phyloP scores from a whole-genome alignment of 2,329 filamentous ascomycete species.

The Periconia macrospinosa region DNA sequence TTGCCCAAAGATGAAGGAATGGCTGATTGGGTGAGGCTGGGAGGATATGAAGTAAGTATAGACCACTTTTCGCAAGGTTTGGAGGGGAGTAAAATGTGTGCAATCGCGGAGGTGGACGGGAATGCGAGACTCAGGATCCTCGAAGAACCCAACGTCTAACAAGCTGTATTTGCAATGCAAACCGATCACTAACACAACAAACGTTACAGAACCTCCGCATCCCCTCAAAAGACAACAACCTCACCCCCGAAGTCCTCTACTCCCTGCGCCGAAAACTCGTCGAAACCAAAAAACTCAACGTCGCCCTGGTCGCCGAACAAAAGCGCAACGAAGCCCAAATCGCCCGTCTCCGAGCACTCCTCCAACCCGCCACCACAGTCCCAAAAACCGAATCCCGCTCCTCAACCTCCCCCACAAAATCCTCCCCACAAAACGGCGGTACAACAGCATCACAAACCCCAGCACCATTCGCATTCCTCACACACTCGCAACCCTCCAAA shows the following conservation, averaged over 20 bases:
- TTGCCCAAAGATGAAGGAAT: constrained; percentile 54
- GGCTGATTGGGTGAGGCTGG: constrained; percentile 75
- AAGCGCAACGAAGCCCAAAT: constrained; percentile 73
- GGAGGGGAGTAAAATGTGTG: neutral
- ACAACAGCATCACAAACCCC: constrained; percentile 2
- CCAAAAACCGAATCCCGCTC: constrained; percentile 22
- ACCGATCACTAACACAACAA: constrained; percentile 1
- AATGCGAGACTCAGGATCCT: no score
- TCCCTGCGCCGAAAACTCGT: constrained; percentile 73
- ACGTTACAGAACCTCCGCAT: constrained; percentile 26
- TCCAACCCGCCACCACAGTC: constrained; percentile 31
- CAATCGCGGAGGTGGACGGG: neutral
- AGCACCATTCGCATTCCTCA: constrained; percentile 59
- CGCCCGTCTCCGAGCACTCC: constrained; percentile 61
- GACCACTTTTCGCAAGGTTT: neutral
- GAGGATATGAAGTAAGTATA: constrained; percentile 73
- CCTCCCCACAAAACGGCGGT: neutral
- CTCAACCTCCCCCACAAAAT: constrained; percentile 20
- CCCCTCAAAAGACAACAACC: constrained; percentile 39
- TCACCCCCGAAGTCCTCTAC: constrained; percentile 69
- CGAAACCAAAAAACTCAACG: constrained; percentile 76
- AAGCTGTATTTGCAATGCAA: neutral
- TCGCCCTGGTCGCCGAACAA: constrained; percentile 69
- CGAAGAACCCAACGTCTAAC: neutral
- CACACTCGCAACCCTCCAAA: constrained; percentile 51